Percentiles rank a stretch among this genome's conserved stretches.
Evolutionary conservation across 2,329 filamentous ascomycete genomes (phyloP).

Genomic region (Penicillium sp.): DNA sequence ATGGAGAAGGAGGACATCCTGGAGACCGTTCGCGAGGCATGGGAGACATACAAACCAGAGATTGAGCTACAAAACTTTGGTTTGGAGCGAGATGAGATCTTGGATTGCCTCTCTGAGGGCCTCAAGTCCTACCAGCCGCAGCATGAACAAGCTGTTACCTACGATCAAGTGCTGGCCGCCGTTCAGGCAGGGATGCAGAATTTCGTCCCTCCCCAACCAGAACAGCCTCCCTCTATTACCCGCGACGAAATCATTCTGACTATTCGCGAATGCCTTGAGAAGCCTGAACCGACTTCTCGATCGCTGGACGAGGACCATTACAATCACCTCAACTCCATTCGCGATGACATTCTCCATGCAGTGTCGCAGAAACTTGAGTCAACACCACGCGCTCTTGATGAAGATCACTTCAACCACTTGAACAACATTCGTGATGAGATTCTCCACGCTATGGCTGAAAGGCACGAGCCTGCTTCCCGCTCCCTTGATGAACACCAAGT

Average conservation of each 20-base stretch:
- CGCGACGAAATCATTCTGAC: slow-evolving; percentile 80
- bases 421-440: slow-evolving; percentile 28
- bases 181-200: slow-evolving; percentile 83
- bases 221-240: slow-evolving; percentile 66
- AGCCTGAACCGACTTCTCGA: slow-evolving; percentile 57
- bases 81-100: slow-evolving; percentile 82
- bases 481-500: slow-evolving; percentile 10
- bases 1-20: slow-evolving; percentile 80
- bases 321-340: slow-evolving; percentile 27
- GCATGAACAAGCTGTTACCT: slow-evolving; percentile 61
- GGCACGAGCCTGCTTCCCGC: neutral
- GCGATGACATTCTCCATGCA: slow-evolving; percentile 34
- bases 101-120: slow-evolving; percentile 82
- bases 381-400: slow-evolving; percentile 17
- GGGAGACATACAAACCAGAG: slow-evolving; percentile 92
- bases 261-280: slow-evolving; percentile 81
- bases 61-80: slow-evolving; percentile 88
- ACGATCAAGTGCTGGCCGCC: slow-evolving; percentile 80
- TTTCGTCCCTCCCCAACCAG: slow-evolving; percentile 70
- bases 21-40: slow-evolving; percentile 81
- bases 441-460: slow-evolving; percentile 24
- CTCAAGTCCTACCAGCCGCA: slow-evolving; percentile 67
- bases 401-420: slow-evolving; percentile 25
- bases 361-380: slow-evolving; percentile 26
- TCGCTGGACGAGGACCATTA: slow-evolving; percentile 25